These are phyloP conservation scores for Chaetomium fimeti DNA, from an alignment of 495 filamentous ascomycete species.

Conservation along the genomic window DNA sequence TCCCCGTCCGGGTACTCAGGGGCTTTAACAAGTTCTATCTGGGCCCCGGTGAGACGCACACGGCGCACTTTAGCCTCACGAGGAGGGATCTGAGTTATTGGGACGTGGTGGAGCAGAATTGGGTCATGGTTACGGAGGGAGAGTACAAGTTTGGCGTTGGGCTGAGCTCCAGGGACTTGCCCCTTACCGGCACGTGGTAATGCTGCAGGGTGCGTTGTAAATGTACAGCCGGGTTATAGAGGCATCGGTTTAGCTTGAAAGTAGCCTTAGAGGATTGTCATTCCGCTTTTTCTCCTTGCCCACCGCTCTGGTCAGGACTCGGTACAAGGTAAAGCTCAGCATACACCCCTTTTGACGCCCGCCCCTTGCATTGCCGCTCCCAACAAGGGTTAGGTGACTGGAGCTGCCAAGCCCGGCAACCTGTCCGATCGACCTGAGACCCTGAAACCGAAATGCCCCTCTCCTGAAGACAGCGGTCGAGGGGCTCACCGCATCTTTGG, in stretches of 20 bases:
- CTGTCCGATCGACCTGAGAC: slow-evolving; percentile 2
- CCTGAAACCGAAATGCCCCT: background rate
- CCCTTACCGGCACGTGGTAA: slow-evolving; percentile 39
- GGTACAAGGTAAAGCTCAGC: no score
- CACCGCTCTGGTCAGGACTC: no score
- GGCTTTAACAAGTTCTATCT: slow-evolving; percentile 76
- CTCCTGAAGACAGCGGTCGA: background rate
- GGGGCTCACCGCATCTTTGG: slow-evolving; percentile 5
- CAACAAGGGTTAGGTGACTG: background rate
- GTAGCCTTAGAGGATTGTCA: no score
- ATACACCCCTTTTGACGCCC: background rate
- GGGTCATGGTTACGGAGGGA: slow-evolving; percentile 63
- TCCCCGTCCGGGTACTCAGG: slow-evolving; percentile 71
- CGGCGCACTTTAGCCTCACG: slow-evolving; percentile 68
- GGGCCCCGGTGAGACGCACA: slow-evolving; percentile 53
- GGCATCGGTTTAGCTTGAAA: background rate
- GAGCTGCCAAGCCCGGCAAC: background rate
- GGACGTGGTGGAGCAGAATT: slow-evolving; percentile 76
- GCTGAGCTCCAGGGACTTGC: slow-evolving; percentile 42
- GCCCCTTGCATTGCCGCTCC: no score
- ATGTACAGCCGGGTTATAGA: background rate
- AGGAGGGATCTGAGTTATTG: slow-evolving; percentile 80
- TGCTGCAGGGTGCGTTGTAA: background rate
- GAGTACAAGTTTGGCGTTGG: slow-evolving; percentile 49
- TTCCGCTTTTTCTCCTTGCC: no score